These are phyloP conservation scores for Aureobasidium musti DNA, from an alignment of 2,329 filamentous ascomycete species.

Conservation along the genomic window DNA sequence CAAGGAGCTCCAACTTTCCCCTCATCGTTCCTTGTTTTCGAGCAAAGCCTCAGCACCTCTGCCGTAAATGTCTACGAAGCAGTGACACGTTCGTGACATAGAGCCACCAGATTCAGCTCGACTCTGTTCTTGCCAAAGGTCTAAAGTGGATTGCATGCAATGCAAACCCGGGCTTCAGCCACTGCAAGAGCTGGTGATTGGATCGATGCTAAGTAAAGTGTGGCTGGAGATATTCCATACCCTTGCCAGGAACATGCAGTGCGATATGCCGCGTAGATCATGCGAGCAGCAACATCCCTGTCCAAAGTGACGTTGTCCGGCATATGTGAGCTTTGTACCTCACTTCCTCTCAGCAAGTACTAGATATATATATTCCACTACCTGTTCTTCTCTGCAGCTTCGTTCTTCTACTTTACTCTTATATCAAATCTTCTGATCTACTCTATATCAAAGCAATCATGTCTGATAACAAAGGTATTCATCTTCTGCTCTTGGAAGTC, in stretches of 20 bases:
- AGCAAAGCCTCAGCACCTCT: not conserved
- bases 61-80: not conserved
- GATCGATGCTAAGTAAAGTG: not conserved
- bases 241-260: not conserved
- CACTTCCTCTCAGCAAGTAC: not conserved
- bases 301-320: not conserved
- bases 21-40: constrained; percentile 7
- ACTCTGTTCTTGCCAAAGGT: not conserved
- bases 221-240: not conserved
- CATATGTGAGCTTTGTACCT: not conserved
- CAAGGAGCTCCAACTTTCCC: constrained; percentile 1
- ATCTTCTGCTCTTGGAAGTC: not conserved
- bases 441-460: not conserved
- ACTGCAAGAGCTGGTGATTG: not conserved
- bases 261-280: constrained; percentile 3
- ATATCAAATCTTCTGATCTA: not conserved
- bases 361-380: not conserved
- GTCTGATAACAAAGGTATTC: constrained; percentile 9
- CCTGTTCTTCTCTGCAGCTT: not conserved
- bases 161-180: not conserved
- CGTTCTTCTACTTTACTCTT: not conserved
- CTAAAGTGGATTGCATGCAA: not conserved
- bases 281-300: not conserved
- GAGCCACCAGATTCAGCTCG: not conserved
- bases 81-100: not conserved